Base-by-base conservation (phyloP, 768 basidiomycete genomes). In the Suillus paluster region DNA sequence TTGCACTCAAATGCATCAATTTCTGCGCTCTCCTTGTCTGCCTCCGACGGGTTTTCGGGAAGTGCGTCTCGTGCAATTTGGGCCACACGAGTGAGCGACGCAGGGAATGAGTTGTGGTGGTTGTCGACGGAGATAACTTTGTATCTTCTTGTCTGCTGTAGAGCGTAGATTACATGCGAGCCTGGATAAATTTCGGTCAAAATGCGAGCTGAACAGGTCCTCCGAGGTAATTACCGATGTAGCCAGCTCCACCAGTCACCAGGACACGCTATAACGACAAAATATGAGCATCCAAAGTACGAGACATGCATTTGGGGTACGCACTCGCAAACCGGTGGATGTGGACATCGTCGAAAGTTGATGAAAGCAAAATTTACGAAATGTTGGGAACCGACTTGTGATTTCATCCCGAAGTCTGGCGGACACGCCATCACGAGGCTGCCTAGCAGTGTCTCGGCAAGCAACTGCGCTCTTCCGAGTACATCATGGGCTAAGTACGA, bases 61-160 rank as follows among this genome's bases (percentile, higher is more conserved):
- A 98, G 82, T 67, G 88, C 87, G 50, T 84, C 85, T 64, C 82
- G 83, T 4, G 95, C 94, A 59, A 99, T 84, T 75, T 92, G 84
- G 17, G 89, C 84, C 50, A 96, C 90, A 64, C 92, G 88, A 57
- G 81, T 77, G 53, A 97, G 83, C 3, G 94, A 86, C 23, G 80
- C 80, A 2, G 92, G 87, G 66, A 87, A 86, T 3, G 97, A 95
- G 74, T 99, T 99, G 77, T 95, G 88, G 80, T 91, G 82, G 81
- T 99, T 99, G 81, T 99, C 97, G 68, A 99, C 84, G 25, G 95
- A 91, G 66, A 98, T 87, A 68, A 98, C 94, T 73, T 91, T 92
- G 84, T 92, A 99, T 64, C 88, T 82, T 62, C 94, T 86, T 14
- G 95, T 94, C 71, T 92, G 84, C 67, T 97, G 88, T 44, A 97